Evolutionary conservation across 1,284 basidiomycete species (phyloP).

Genomic region (Leccinum variabile): DNA sequence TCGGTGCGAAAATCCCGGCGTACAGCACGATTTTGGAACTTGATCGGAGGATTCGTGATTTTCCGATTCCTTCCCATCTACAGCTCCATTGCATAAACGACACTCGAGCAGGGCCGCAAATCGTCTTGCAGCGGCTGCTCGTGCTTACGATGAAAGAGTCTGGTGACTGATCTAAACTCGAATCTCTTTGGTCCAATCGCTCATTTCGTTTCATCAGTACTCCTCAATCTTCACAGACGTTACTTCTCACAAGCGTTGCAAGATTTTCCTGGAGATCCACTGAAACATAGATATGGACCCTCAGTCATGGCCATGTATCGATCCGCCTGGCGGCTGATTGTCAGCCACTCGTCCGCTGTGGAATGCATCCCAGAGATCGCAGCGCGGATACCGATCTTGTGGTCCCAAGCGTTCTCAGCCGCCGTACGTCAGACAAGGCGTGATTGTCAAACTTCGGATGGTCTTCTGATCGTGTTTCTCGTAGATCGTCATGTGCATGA

Average conservation of each 20-base stretch:
- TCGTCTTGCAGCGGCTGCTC: conserved; percentile 47
- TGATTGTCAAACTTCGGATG: neutral
- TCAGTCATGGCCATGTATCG: conserved; percentile 72
- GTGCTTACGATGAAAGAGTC: conserved; percentile 56
- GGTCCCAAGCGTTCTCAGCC: conserved; percentile 62
- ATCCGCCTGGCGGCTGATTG: conserved; percentile 63
- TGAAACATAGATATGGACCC: conserved; percentile 60
- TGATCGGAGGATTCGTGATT: conserved; percentile 53
- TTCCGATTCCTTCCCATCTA: conserved; percentile 50
- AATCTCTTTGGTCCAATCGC: conserved; percentile 4
- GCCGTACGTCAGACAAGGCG: conserved; percentile 46
- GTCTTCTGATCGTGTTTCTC: conserved; percentile 3
- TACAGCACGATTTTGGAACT: conserved; percentile 49
- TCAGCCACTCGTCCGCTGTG: conserved; percentile 46
- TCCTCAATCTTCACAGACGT: conserved; percentile 65
- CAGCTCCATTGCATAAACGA: conserved; percentile 38
- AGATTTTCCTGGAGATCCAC: conserved; percentile 54
- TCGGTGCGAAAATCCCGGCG: conserved; percentile 51
- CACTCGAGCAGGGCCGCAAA: conserved; percentile 18
- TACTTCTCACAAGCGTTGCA: conserved; percentile 67
- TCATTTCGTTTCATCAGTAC: conserved; percentile 39
- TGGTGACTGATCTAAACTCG: conserved; percentile 40
- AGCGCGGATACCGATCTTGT: conserved; percentile 49
- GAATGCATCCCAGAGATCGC: conserved; percentile 41
- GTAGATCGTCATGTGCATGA: conserved; percentile 68